Percentiles rank a stretch among this genome's conserved stretches.
phyloP scores from a whole-genome alignment of 129 eudicot genomes.

The Erigeron canadensis region DNA sequence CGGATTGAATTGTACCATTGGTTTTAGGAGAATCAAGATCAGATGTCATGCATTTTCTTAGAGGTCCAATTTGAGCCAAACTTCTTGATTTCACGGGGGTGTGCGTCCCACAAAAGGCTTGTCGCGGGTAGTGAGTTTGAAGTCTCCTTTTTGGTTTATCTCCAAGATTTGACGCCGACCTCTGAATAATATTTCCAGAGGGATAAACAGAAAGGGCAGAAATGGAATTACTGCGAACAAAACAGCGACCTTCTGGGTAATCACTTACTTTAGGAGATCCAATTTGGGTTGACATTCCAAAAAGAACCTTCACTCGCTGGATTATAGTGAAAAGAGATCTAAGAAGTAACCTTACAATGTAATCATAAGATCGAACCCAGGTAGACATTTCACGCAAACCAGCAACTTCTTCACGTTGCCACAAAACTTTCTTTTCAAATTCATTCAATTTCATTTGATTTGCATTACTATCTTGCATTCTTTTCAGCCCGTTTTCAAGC shows the following conservation, averaged over 20 bases:
- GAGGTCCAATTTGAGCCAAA: slow-evolving; percentile 44
- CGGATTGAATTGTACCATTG: slow-evolving; percentile 13
- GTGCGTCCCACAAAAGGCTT: slow-evolving; percentile 35
- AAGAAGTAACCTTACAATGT: slow-evolving; percentile 55
- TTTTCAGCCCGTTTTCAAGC: slow-evolving; percentile 68
- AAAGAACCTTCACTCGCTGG: slow-evolving; percentile 54
- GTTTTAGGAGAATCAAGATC: slow-evolving; percentile 49
- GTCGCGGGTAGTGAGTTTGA: slow-evolving; percentile 32
- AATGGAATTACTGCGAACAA: slow-evolving; percentile 57
- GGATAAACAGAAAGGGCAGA: slow-evolving; percentile 49
- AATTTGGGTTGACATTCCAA: slow-evolving; percentile 33
- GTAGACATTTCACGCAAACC: slow-evolving; percentile 80
- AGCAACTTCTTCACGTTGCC: slow-evolving; percentile 90
- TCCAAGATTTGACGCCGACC: slow-evolving; percentile 69
- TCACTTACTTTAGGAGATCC: slow-evolving; percentile 20
- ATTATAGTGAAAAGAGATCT: slow-evolving; percentile 72
- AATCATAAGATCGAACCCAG: slow-evolving; percentile 72
- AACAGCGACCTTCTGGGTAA: slow-evolving; percentile 22
- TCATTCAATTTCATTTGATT: slow-evolving; percentile 60
- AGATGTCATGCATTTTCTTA: slow-evolving; percentile 66
- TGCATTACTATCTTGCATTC: slow-evolving; percentile 49
- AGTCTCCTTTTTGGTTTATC: slow-evolving; percentile 28
- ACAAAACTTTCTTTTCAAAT: slow-evolving; percentile 69
- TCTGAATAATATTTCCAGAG: slow-evolving; percentile 31
- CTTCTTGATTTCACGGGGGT: slow-evolving; percentile 39